Conservation (phyloP, 495 filamentous ascomycete species). For the Pseudevernia furfuracea region DNA sequence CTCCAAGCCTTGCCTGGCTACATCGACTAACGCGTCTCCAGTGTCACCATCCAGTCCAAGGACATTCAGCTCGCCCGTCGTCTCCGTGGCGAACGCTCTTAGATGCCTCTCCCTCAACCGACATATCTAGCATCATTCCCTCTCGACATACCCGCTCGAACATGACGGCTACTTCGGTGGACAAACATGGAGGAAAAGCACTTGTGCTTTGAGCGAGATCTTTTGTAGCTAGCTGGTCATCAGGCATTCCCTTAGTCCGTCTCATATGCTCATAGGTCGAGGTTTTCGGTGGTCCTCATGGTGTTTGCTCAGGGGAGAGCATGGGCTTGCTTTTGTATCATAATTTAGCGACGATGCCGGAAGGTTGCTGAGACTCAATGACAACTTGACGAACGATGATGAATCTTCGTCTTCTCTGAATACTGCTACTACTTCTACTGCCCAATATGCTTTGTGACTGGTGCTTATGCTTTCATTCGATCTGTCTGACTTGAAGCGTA, state of each 20-base stretch:
- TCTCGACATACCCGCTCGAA: slow-evolving; percentile 27
- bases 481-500: too few relatives aligned
- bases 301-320: slow-evolving; percentile 26
- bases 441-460: background rate
- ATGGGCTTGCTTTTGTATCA: slow-evolving; percentile 26
- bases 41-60: slow-evolving; percentile 85
- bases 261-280: slow-evolving; percentile 16
- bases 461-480: background rate
- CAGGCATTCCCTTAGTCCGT: slow-evolving; percentile 10
- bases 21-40: background rate
- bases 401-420: slow-evolving; percentile 8
- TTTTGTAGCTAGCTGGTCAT: slow-evolving; percentile 19
- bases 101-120: slow-evolving; percentile 29
- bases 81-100: slow-evolving; percentile 91
- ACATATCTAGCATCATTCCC: slow-evolving; percentile 11
- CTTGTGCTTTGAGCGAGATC: slow-evolving; percentile 25
- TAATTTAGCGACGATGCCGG: slow-evolving; percentile 23
- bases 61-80: slow-evolving; percentile 96
- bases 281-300: slow-evolving; percentile 15
- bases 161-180: slow-evolving; percentile 14
- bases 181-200: slow-evolving; percentile 23
- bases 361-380: slow-evolving; percentile 19
- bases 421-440: background rate
- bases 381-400: slow-evolving; percentile 18
- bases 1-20: background rate